Percentiles rank a stretch among this genome's conserved stretches.
Conservation (phyloP, 1,284 basidiomycete genomes). For the Lentinus polychrous region DNA sequence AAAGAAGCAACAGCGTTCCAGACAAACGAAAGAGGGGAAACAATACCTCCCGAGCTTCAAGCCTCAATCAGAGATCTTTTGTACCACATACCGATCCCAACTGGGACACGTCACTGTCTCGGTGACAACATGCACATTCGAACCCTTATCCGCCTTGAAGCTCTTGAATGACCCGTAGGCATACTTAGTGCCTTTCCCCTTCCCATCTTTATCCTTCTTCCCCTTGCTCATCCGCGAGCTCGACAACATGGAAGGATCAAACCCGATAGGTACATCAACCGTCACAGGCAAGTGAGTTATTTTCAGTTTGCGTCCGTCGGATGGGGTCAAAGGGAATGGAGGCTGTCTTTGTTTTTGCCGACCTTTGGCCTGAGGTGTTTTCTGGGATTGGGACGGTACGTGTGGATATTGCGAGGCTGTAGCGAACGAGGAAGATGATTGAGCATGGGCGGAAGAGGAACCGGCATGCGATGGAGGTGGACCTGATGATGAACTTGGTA, state of each 20-base stretch:
- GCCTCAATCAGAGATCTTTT: conserved; percentile 19
- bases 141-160: conserved; percentile 2
- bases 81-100: conserved; percentile 57
- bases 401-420: conserved; percentile 18
- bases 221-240: neutral
- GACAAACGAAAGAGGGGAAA: no score
- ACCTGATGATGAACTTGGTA: conserved; percentile 5
- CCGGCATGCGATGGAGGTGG: conserved; percentile 15
- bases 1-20: no score
- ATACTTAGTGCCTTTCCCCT: neutral
- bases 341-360: conserved; percentile 32
- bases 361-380: neutral
- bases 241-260: conserved; percentile 7
- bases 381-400: neutral
- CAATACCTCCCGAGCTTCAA: no score
- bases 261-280: conserved; percentile 31
- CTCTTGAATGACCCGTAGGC: conserved; percentile 21
- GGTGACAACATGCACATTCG: conserved; percentile 29
- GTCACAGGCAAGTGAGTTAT: conserved; percentile 38
- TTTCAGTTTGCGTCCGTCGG: conserved; percentile 47
- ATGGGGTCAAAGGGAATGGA: conserved; percentile 40
- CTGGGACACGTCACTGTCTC: conserved; percentile 48
- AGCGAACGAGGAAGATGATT: conserved; percentile 12
- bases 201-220: neutral
- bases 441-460: conserved; percentile 14